These are phyloP conservation scores for Fusarium sp. DNA, from an alignment of 2,329 filamentous ascomycete genomes.

Conservation along the genomic window DNA sequence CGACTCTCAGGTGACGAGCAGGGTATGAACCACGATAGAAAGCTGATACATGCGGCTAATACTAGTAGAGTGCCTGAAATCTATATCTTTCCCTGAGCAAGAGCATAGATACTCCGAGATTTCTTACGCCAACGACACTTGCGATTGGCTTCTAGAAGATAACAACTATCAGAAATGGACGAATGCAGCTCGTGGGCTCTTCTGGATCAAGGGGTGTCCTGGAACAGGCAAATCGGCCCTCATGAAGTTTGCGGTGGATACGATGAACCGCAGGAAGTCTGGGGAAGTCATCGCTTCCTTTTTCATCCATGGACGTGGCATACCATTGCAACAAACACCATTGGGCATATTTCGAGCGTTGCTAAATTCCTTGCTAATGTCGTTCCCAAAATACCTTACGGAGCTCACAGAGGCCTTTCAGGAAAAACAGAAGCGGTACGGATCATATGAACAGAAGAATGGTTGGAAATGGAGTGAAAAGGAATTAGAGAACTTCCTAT, in stretches of 20 bases:
- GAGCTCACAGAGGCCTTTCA: background rate
- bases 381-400: background rate
- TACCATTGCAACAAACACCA: fast-evolving
- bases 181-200: background rate
- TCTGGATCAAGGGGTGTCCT: background rate
- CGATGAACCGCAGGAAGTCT: background rate
- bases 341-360: background rate
- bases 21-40: fast-evolving
- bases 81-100: background rate
- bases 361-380: background rate
- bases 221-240: background rate
- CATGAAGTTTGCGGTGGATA: background rate
- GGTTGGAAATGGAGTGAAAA: background rate
- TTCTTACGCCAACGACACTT: background rate
- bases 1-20: background rate
- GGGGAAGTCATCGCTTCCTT: background rate
- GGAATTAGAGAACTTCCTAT: background rate
- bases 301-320: background rate
- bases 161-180: background rate
- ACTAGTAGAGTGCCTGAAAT: background rate
- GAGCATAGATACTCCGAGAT: background rate
- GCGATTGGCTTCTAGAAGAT: background rate
- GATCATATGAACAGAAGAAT: background rate
- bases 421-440: background rate
- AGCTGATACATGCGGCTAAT: background rate